phyloP scores from a whole-genome alignment of 129 eudicot species.

The Artemisia annua region DNA sequence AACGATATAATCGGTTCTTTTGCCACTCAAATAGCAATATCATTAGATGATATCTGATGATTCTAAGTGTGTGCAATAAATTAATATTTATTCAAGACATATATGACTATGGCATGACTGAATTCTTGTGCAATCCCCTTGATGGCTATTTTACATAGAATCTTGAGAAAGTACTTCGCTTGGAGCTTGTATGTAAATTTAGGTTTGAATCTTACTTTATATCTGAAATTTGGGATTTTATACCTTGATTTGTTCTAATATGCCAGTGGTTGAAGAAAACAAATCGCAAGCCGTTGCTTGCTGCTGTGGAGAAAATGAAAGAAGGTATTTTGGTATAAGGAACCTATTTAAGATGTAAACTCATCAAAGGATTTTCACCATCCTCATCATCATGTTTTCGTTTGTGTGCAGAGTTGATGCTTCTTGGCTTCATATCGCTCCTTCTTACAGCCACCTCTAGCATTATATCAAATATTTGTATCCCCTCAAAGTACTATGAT shows the following conservation, averaged over 20 bases:
- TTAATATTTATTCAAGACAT: background rate
- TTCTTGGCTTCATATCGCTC: slow-evolving; percentile 97
- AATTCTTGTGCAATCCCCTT: background rate
- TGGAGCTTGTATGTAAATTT: background rate
- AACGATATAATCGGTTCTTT: too few species aligned
- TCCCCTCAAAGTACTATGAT: slow-evolving; percentile 75
- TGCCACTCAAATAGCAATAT: too few species aligned
- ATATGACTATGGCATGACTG: background rate
- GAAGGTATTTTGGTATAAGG: slow-evolving; percentile 57
- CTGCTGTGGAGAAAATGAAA: slow-evolving; percentile 98
- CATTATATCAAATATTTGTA: slow-evolving; percentile 83
- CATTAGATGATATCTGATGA: too few species aligned
- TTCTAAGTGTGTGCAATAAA: slow-evolving; percentile 4
- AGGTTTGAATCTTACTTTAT: background rate
- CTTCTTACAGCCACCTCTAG: slow-evolving; percentile 95
- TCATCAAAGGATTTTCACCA: background rate
- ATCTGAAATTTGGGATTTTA: slow-evolving; percentile 2
- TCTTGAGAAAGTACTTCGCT: background rate
- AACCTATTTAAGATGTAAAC: background rate
- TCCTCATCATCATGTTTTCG: slow-evolving; percentile 18
- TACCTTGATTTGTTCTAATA: slow-evolving; percentile 14
- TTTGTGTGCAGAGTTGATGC: slow-evolving; percentile 86
- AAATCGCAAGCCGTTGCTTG: slow-evolving; percentile 86
- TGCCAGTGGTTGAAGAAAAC: slow-evolving; percentile 92
- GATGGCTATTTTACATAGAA: slow-evolving; percentile 6